Evolutionary conservation across 352 stramenopile genomes (phyloP).

Genomic region (Thalassiosira mediterranea): DNA sequence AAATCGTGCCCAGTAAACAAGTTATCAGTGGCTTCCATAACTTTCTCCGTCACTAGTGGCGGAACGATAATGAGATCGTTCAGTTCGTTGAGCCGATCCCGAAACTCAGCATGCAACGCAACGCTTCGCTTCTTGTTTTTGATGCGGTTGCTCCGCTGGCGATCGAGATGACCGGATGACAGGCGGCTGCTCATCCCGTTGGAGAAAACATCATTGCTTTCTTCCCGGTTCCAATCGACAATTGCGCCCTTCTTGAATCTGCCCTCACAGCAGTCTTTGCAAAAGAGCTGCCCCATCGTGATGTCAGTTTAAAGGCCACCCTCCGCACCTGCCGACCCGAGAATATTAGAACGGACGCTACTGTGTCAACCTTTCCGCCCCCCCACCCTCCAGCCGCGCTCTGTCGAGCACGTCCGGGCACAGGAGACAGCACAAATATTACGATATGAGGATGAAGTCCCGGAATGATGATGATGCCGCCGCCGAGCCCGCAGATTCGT

Average conservation of each 20-base stretch:
- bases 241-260: neutral
- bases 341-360: too few species aligned
- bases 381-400: too few species aligned
- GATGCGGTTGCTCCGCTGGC: constrained; percentile 3
- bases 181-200: neutral
- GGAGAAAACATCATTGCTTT: constrained; percentile 3
- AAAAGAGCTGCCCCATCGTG: constrained; percentile 33
- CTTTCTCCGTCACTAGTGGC: constrained; percentile 22
- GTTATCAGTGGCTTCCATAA: constrained; percentile 56
- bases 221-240: constrained; percentile 14
- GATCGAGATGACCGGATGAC: too few species aligned
- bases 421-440: too few species aligned
- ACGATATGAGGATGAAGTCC: too few species aligned
- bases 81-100: constrained; percentile 11
- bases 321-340: too few species aligned
- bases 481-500: too few species aligned
- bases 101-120: constrained; percentile 43
- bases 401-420: too few species aligned
- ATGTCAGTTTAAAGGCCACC: too few species aligned
- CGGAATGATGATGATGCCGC: too few species aligned
- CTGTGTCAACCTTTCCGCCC: too few species aligned
- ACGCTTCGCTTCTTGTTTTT: constrained; percentile 54
- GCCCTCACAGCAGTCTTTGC: constrained; percentile 22
- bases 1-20: constrained; percentile 43
- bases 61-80: constrained; percentile 21